These are phyloP conservation scores for Fusarium albosuccineum DNA, from an alignment of 2,329 filamentous ascomycete species.

Conservation along the genomic window DNA sequence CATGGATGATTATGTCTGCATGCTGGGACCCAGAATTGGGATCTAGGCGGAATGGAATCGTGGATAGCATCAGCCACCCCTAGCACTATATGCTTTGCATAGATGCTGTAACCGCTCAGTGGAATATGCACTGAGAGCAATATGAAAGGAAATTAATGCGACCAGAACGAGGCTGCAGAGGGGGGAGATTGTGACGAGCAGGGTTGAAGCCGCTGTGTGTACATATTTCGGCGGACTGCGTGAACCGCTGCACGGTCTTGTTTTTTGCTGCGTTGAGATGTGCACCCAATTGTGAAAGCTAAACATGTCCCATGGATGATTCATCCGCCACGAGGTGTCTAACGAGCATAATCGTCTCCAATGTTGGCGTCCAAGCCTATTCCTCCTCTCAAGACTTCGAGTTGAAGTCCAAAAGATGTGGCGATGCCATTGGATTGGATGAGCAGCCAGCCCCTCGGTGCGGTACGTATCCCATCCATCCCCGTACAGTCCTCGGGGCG, in stretches of 20 bases:
- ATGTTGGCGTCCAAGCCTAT: not conserved
- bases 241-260: not conserved
- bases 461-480: slow-evolving; percentile 23
- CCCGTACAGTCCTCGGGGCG: not conserved
- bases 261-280: too few species aligned
- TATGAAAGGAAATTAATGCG: slow-evolving; percentile 31
- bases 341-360: not conserved
- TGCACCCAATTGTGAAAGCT: too few species aligned
- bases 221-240: not conserved
- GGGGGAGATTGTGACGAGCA: not conserved
- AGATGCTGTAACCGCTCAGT: slow-evolving; percentile 25
- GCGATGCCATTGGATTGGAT: slow-evolving; percentile 40
- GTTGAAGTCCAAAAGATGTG: not conserved
- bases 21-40: slow-evolving; percentile 28
- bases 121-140: slow-evolving; percentile 29
- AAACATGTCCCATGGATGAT: too few species aligned
- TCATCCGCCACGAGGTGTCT: too few species aligned
- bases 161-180: not conserved
- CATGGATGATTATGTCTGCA: slow-evolving; percentile 36
- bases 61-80: slow-evolving; percentile 36
- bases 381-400: not conserved
- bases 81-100: slow-evolving; percentile 40
- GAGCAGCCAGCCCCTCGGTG: slow-evolving; percentile 18
- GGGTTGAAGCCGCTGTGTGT: not conserved
- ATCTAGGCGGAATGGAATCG: slow-evolving; percentile 38